Percentiles rank a stretch among this genome's conserved stretches.
Conservation (phyloP, 495 filamentous ascomycete genomes). For the Parachaetomium inaequale region DNA sequence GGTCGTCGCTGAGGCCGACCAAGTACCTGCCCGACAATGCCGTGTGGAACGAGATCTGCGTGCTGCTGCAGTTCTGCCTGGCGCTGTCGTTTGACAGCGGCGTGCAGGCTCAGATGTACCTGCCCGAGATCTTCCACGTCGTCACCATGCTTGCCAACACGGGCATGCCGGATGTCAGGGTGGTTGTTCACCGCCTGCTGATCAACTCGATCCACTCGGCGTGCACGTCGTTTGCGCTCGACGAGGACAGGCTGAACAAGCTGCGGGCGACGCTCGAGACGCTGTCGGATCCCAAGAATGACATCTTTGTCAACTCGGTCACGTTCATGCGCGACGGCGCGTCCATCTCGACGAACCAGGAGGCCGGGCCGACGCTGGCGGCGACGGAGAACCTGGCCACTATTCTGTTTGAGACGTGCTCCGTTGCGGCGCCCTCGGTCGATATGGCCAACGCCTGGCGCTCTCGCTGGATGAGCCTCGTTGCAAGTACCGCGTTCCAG, state of each 20-base stretch:
- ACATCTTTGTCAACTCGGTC: conserved; percentile 43
- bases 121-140: conserved; percentile 64
- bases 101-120: conserved; percentile 58
- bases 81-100: conserved; percentile 62
- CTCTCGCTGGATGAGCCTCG: conserved; percentile 67
- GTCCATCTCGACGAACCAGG: conserved; percentile 46
- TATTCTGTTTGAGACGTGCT: conserved; percentile 58
- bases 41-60: conserved; percentile 61
- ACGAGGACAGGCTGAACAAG: conserved; percentile 51
- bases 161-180: conserved; percentile 51
- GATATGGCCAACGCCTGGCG: conserved; percentile 65
- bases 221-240: conserved; percentile 57
- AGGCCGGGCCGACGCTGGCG: conserved; percentile 45
- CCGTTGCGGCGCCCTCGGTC: conserved; percentile 56
- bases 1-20: conserved; percentile 59
- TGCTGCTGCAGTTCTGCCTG: conserved; percentile 59
- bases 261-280: conserved; percentile 51
- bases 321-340: conserved; percentile 39
- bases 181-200: conserved; percentile 56
- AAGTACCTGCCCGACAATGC: conserved; percentile 58
- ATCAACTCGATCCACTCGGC: conserved; percentile 63
- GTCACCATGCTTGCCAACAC: conserved; percentile 64
- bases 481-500: conserved; percentile 66
- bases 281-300: conserved; percentile 53
- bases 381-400: conserved; percentile 53